phyloP scores from a whole-genome alignment of 306 rosid genomes.

The Acacia melanoxylon region DNA sequence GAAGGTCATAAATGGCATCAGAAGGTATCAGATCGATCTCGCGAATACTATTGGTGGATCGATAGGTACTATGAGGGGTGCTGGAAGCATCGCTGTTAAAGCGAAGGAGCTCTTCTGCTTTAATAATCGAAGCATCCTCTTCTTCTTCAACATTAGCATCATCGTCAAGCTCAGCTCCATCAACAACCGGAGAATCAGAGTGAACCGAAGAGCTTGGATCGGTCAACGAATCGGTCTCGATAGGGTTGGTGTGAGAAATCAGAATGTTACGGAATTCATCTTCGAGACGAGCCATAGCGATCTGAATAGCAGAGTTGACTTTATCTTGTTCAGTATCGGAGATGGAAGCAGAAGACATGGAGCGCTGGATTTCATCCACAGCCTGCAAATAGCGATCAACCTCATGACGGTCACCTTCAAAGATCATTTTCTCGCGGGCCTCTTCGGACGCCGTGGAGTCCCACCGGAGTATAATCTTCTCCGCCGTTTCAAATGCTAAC shows the following conservation, averaged over 20 bases:
- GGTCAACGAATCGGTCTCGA: constrained; percentile 58
- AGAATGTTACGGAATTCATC: constrained; percentile 96
- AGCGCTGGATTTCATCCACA: constrained; percentile 91
- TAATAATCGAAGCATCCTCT: constrained; percentile 23
- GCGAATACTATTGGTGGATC: constrained; percentile 77
- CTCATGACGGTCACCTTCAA: constrained; percentile 72
- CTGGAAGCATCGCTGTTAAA: constrained; percentile 37
- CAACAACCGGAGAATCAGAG: neutral
- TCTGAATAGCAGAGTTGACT: constrained; percentile 74
- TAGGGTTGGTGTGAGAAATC: constrained; percentile 62
- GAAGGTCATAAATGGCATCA: constrained; percentile 71
- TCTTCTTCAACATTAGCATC: neutral
- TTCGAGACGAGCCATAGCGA: constrained; percentile 97
- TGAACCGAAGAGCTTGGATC: constrained; percentile 54
- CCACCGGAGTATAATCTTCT: constrained; percentile 84
- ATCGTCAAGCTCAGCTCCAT: neutral
- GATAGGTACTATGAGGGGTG: constrained; percentile 45
- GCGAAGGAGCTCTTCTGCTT: constrained; percentile 40
- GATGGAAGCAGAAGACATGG: constrained; percentile 58
- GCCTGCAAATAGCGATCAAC: constrained; percentile 81
- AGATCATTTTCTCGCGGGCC: constrained; percentile 76
- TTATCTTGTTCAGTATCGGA: constrained; percentile 54
- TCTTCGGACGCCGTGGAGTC: constrained; percentile 94
- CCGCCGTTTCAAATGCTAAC: constrained; percentile 59
- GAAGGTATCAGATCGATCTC: constrained; percentile 93